Conservation (phyloP, 768 basidiomycete genomes). For the Tylopilus subfusipes region DNA sequence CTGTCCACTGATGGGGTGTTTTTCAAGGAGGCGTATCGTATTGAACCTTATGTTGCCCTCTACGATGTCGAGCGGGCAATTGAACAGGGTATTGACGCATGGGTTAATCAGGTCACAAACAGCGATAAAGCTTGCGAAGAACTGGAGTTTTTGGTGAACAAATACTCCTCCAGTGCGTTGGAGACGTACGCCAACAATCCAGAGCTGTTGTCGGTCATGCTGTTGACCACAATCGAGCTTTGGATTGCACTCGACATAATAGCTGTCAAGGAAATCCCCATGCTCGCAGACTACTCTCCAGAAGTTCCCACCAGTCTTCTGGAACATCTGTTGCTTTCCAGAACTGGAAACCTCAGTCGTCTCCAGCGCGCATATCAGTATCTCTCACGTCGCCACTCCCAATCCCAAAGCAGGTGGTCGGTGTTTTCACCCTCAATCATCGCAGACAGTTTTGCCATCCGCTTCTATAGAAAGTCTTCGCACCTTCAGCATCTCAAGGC, state of each 20-base stretch:
- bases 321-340: slow-evolving; percentile 41
- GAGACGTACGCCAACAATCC: slow-evolving; percentile 33
- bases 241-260: slow-evolving; percentile 47
- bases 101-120: slow-evolving; percentile 27
- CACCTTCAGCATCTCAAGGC: slow-evolving; percentile 25
- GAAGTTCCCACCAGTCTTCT: slow-evolving; percentile 39
- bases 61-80: slow-evolving; percentile 39
- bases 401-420: slow-evolving; percentile 29
- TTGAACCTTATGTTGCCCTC: slow-evolving; percentile 20
- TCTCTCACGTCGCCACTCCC: slow-evolving; percentile 28
- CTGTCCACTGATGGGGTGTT: slow-evolving; percentile 10
- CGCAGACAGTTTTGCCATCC: slow-evolving; percentile 29
- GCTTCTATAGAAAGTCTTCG: slow-evolving; percentile 31
- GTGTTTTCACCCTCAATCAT: slow-evolving; percentile 32
- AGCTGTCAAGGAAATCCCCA: slow-evolving; percentile 32
- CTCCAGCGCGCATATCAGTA: slow-evolving; percentile 30
- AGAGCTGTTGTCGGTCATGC: slow-evolving; percentile 37
- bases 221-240: slow-evolving; percentile 43
- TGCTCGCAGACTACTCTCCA: slow-evolving; percentile 44
- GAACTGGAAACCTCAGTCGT: slow-evolving; percentile 26
- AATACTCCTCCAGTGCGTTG: slow-evolving; percentile 27
- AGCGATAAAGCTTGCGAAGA: slow-evolving; percentile 21
- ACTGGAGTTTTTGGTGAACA: slow-evolving; percentile 26
- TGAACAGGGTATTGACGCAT: slow-evolving; percentile 30
- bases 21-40: slow-evolving; percentile 9